Percentiles rank a stretch among this genome's conserved stretches.
Evolutionary conservation across 2,329 filamentous ascomycete genomes (phyloP).

Genomic region (Zymoseptoria passerinii): DNA sequence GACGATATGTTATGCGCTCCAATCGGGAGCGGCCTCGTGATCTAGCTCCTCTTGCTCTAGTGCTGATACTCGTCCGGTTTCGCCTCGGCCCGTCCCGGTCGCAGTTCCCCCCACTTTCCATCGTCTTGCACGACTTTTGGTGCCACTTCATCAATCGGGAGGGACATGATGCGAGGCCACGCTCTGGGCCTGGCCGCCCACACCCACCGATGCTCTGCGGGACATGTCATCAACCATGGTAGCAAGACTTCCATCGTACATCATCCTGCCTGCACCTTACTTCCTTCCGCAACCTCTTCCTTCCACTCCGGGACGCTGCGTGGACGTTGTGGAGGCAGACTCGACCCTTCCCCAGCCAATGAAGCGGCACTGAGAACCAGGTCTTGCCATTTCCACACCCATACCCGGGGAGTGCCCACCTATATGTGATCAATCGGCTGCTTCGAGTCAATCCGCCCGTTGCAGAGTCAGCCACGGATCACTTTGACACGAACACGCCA

Average conservation of each 20-base stretch:
- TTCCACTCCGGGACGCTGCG: background rate
- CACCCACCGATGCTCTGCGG: no score
- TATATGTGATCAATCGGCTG: background rate
- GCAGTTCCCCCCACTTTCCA: background rate
- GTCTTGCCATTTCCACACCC: background rate
- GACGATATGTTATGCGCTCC: background rate
- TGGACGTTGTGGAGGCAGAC: background rate
- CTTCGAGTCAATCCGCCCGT: background rate
- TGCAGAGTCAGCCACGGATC: background rate
- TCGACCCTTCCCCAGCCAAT: background rate
- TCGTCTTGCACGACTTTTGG: no score
- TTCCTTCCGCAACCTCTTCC: background rate
- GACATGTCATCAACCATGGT: no score
- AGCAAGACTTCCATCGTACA: no score
- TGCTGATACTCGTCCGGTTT: background rate
- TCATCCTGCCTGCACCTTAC: no score
- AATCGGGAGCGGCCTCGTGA: background rate
- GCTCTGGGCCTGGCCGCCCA: no score
- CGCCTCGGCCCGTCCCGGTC: background rate
- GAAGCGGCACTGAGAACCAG: background rate
- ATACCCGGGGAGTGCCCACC: background rate
- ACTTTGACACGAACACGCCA: background rate
- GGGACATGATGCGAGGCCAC: no score
- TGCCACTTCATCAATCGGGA: no score
- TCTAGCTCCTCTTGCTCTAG: background rate